These are phyloP conservation scores for Fusarium aywerte DNA, from an alignment of 2,329 filamentous ascomycete genomes.

Conservation along the genomic window DNA sequence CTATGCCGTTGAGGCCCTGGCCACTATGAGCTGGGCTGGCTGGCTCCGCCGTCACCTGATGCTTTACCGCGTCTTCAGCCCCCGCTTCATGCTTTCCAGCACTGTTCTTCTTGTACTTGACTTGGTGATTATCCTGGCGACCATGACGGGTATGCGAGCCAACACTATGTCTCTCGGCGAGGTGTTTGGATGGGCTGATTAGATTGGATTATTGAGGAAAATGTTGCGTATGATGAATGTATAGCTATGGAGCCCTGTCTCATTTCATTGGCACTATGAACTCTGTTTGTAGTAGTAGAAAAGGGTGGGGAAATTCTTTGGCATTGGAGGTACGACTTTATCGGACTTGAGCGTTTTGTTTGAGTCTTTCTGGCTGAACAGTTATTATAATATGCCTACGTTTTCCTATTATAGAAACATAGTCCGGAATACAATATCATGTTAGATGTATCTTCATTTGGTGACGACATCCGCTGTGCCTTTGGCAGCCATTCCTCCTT, in stretches of 20 bases:
- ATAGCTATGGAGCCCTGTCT: not conserved
- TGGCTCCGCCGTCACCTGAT: constrained; percentile 91
- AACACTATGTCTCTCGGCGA: constrained; percentile 84
- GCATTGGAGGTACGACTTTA: constrained; percentile 15
- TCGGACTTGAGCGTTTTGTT: constrained; percentile 10
- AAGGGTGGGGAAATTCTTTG: not conserved
- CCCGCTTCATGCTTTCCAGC: constrained; percentile 87
- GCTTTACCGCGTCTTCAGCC: constrained; percentile 94
- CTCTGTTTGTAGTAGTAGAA: not conserved
- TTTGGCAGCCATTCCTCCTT: constrained; percentile 72
- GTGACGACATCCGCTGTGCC: constrained; percentile 55
- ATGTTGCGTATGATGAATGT: constrained; percentile 30
- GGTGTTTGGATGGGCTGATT: constrained; percentile 84
- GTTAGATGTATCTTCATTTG: not conserved
- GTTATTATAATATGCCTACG: constrained; percentile 25
- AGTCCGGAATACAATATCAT: not conserved
- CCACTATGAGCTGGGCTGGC: constrained; percentile 91
- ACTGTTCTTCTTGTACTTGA: constrained; percentile 80
- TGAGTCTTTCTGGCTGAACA: constrained; percentile 13
- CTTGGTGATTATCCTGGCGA: constrained; percentile 74
- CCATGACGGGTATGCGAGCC: constrained; percentile 77
- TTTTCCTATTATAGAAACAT: constrained; percentile 24
- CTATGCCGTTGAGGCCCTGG: constrained; percentile 83
- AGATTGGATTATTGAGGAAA: not conserved
- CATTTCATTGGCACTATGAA: not conserved